phyloP scores from a whole-genome alignment of 176 grass and related monocot species.

The Carex myosuroides region DNA sequence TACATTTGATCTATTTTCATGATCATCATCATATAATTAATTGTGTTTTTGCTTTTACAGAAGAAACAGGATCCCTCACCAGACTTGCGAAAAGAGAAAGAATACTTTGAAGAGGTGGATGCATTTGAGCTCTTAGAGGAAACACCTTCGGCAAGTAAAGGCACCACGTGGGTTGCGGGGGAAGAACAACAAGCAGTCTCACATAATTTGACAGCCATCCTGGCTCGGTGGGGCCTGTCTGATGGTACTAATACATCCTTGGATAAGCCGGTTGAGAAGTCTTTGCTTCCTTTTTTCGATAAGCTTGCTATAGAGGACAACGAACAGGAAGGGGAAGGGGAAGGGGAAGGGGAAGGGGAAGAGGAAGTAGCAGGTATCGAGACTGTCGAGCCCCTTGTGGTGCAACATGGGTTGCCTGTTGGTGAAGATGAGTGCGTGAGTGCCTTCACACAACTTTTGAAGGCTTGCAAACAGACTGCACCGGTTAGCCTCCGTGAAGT shows the following conservation, averaged over 20 bases:
- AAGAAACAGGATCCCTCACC: constrained; percentile 36
- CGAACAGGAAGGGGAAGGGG: neutral
- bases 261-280: constrained; percentile 29
- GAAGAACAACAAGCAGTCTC: constrained; percentile 29
- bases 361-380: neutral
- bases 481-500: constrained; percentile 57
- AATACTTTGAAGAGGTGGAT: constrained; percentile 85
- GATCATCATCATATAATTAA: constrained; percentile 15
- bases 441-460: constrained; percentile 68
- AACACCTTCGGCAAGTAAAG: constrained; percentile 69
- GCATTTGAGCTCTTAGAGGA: constrained; percentile 78
- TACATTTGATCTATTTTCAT: neutral
- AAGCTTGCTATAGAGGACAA: constrained; percentile 54
- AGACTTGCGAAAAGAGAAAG: constrained; percentile 66
- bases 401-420: constrained; percentile 26
- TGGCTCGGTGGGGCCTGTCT: constrained; percentile 74
- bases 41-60: constrained; percentile 41
- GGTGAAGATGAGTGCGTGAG: constrained; percentile 37
- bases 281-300: constrained; percentile 35
- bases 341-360: neutral
- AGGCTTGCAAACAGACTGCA: constrained; percentile 59
- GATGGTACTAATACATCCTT: constrained; percentile 56
- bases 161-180: constrained; percentile 47
- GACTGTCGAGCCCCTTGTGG: neutral
- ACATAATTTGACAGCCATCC: constrained; percentile 60